Conservation (phyloP, 768 basidiomycete species). For the Xerocomellus dryophilus region DNA sequence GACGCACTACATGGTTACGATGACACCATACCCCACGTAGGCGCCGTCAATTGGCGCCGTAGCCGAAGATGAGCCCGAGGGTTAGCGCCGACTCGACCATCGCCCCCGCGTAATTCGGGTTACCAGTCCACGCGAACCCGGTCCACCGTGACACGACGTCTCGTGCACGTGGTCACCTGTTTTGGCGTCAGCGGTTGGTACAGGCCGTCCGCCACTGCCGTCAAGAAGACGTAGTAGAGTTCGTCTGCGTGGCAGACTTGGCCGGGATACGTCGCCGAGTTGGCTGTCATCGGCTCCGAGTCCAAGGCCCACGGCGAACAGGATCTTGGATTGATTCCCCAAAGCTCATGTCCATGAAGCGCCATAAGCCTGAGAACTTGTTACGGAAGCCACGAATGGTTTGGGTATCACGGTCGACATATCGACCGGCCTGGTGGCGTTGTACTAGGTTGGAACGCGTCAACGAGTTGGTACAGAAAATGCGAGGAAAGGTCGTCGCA, state of each 20-base stretch:
- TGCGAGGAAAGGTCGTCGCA: too few species aligned
- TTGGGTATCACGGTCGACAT: too few species aligned
- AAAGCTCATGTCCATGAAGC: too few species aligned
- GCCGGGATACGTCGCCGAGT: conserved; percentile 1
- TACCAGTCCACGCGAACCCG: conserved; percentile 4
- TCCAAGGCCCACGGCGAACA: conserved; percentile 2
- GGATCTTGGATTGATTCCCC: neutral
- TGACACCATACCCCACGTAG: neutral
- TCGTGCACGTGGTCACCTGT: neutral
- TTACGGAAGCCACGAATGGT: too few species aligned
- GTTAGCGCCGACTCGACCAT: neutral
- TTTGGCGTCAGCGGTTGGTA: conserved; percentile 8
- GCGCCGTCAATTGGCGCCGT: neutral
- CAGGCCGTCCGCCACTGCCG: conserved; percentile 8
- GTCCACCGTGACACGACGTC: conserved; percentile 6
- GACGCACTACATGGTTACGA: neutral
- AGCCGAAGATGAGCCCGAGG: conserved; percentile 4
- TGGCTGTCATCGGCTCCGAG: conserved; percentile 6
- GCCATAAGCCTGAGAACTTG: too few species aligned
- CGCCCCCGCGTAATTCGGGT: conserved; percentile 9
- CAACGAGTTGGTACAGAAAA: too few species aligned
- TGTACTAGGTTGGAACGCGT: too few species aligned
- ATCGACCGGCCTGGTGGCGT: too few species aligned
- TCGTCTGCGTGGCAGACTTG: conserved; percentile 14
- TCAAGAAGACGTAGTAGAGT: conserved; percentile 8